Base-by-base conservation (phyloP, 345 rosid species). In the Hevea brasiliensis region DNA sequence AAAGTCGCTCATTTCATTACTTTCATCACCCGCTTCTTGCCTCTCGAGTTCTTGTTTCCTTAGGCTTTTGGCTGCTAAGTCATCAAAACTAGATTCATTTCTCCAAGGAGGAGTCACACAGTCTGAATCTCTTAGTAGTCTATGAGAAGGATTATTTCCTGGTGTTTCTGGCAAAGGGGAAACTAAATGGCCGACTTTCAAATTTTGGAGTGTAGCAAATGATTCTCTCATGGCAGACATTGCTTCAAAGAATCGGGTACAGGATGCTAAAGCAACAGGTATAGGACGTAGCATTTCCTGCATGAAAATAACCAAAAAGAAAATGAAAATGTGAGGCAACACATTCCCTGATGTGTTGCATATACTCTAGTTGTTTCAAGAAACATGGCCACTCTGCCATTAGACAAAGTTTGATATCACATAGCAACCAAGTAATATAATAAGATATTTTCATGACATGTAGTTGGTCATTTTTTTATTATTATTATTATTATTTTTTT, bases 191-290 rank as follows among this genome's bases (percentile, higher is more conserved):
- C 96, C 97, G 51, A 87, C 97, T 77, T 98, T 82, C 77, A 96
- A 80, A 55, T 89, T 83, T 80, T 91, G 97, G 26, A 96, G 98
- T 4, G 96, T 86, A 37, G 97, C 85, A 26, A 96, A 91, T 50
- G 99, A 96, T 82, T 96, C 99, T 86, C 99, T 90, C 96, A 91
- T 91, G 23, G 98, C 99, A 26, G 98, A 87, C 99, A 93, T 91
- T 57, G 99, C 99, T 77, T 96, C 98, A 47, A 96, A 96, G 83
- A 92, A 93, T 72, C 98, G 81, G 50, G 99, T 91, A 82, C 97
- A 93, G 21, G 99, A 96, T 71, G 99, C 99, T 74, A 96, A 84
- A 62, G 99, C 99, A 74, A 96, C 98, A 0, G 98, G 99, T 76
- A 93, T 91, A 23, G 99, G 99, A 29, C 98, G 98, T 56, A 96